A percentile compares a stretch with the other conserved stretches of the same genome.
These are phyloP conservation scores for Tilletia setariae DNA, from an alignment of 1,284 basidiomycete genomes.

Conservation along the genomic window DNA sequence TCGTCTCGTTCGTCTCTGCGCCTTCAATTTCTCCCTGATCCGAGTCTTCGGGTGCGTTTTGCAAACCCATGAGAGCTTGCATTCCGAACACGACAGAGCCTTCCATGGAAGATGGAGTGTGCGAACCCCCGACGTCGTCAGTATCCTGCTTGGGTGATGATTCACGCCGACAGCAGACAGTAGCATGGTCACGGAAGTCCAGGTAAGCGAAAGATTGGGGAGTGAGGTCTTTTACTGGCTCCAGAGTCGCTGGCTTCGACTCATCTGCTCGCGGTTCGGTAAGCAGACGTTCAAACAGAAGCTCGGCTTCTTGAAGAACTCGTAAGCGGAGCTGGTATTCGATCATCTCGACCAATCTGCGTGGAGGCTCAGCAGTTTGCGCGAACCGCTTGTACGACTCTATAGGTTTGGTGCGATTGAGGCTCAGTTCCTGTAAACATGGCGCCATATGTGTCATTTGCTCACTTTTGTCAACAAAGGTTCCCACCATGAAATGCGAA, in stretches of 20 bases:
- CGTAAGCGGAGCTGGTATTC: constrained; percentile 24
- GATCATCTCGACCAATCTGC: constrained; percentile 17
- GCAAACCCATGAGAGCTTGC: not conserved
- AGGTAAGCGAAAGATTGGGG: not conserved
- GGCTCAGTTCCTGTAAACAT: no score
- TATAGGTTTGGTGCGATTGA: no score
- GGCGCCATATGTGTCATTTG: no score
- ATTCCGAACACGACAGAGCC: not conserved
- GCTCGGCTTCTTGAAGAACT: constrained; percentile 24
- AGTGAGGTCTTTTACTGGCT: not conserved
- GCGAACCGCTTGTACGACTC: constrained; percentile 7
- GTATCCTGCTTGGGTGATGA: no score
- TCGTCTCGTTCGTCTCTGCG: no score
- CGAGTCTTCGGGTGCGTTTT: not conserved
- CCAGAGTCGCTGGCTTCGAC: not conserved
- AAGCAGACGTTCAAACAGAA: constrained; percentile 15
- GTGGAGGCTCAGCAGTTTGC: constrained; percentile 11
- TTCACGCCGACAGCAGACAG: not conserved
- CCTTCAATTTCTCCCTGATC: not conserved
- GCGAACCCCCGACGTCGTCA: not conserved
- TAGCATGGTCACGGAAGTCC: not conserved
- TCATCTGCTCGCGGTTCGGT: not conserved
- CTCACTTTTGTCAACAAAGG: constrained; percentile 19
- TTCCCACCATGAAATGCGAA: constrained; percentile 17
- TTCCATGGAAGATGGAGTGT: not conserved